Conservation (phyloP, 257 asterid species). For the Solanum boliviense region DNA sequence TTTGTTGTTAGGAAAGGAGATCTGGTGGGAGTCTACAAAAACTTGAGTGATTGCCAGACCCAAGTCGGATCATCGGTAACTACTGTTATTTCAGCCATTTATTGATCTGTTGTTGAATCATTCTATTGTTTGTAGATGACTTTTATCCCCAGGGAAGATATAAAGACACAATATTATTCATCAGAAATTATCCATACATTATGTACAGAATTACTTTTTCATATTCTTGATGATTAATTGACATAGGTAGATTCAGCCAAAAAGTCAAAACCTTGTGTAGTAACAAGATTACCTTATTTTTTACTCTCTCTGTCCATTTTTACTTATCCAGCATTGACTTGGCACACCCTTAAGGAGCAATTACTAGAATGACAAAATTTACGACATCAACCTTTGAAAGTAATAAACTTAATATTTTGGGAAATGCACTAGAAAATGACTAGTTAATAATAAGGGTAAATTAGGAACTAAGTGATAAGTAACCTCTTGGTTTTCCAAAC, state of each 20-base stretch:
- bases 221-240: not conserved
- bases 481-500: not conserved
- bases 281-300: not conserved
- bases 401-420: not conserved
- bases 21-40: constrained; percentile 79
- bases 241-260: not conserved
- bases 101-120: not conserved
- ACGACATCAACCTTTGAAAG: not conserved
- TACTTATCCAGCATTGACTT: not conserved
- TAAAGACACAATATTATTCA: not conserved
- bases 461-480: not conserved
- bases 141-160: not conserved
- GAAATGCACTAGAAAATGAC: not conserved
- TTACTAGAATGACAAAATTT: not conserved
- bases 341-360: not conserved
- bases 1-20: constrained; percentile 96
- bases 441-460: not conserved
- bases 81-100: not conserved
- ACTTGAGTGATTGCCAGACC: constrained; percentile 87
- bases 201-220: not conserved
- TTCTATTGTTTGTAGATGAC: not conserved
- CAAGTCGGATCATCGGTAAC: constrained; percentile 97
- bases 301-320: not conserved
- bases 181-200: not conserved
- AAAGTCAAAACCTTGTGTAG: not conserved